phyloP scores from a whole-genome alignment of 2,329 filamentous ascomycete genomes.

The Trematosphaeria pertusa region DNA sequence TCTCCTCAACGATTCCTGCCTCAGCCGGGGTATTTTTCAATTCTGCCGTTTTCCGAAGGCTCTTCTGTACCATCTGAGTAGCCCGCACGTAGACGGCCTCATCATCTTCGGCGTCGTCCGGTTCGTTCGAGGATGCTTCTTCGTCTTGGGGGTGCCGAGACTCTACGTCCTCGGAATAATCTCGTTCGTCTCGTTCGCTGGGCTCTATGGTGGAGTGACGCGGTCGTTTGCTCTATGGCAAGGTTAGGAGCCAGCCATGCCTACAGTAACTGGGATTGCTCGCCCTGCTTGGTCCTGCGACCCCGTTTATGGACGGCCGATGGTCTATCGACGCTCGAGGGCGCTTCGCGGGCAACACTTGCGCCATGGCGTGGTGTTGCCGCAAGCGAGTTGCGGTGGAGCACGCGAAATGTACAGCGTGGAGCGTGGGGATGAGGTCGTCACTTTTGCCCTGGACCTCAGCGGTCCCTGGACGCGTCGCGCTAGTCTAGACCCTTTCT shows the following conservation, averaged over 20 bases:
- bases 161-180: constrained; percentile 20
- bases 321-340: constrained; percentile 30
- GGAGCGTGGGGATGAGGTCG: constrained; percentile 2
- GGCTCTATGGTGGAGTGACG: constrained; percentile 29
- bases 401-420: not conserved
- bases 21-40: constrained; percentile 73
- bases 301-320: constrained; percentile 10
- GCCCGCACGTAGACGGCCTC: constrained; percentile 33
- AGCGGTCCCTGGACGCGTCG: not conserved
- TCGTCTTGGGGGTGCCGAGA: constrained; percentile 22
- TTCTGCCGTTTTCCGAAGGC: constrained; percentile 27
- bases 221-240: constrained; percentile 42
- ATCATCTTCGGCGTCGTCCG: constrained; percentile 15
- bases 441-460: not conserved
- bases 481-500: not conserved
- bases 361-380: constrained; percentile 26
- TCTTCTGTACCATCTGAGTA: constrained; percentile 39
- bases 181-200: constrained; percentile 28
- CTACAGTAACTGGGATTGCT: no score
- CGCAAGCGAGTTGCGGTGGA: constrained; percentile 1
- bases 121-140: constrained; percentile 7
- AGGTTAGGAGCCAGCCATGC: no score
- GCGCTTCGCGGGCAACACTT: constrained; percentile 42
- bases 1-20: constrained; percentile 85
- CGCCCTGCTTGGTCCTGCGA: constrained; percentile 23